Conservation (phyloP, 2,329 filamentous ascomycete genomes). For the Alternaria sp. region DNA sequence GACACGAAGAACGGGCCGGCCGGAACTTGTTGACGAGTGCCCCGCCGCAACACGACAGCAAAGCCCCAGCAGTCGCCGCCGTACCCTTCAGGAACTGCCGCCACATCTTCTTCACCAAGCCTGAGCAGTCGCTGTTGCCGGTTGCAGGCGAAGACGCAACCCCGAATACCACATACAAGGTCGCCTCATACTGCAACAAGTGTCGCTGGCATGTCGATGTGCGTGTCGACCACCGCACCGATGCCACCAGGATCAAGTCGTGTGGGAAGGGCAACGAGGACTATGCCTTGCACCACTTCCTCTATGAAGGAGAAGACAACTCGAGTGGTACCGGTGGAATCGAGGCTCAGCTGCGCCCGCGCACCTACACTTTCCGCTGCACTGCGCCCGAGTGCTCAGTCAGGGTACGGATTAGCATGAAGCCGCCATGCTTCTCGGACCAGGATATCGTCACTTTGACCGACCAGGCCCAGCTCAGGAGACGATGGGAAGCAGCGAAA, state of each 20-base stretch:
- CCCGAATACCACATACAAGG: slow-evolving; percentile 57
- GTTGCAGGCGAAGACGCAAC: slow-evolving; percentile 50
- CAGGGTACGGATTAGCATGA: slow-evolving; percentile 59
- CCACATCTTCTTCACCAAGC: slow-evolving; percentile 66
- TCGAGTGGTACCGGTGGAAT: slow-evolving; percentile 14
- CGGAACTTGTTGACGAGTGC: slow-evolving; percentile 65
- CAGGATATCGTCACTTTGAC: slow-evolving; percentile 60
- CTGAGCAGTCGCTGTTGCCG: slow-evolving; percentile 60
- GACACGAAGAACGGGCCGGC: slow-evolving; percentile 52
- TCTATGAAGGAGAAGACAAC: slow-evolving; percentile 31
- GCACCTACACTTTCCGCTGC: slow-evolving; percentile 60
- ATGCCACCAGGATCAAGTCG: slow-evolving; percentile 46
- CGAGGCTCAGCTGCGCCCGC: slow-evolving; percentile 25
- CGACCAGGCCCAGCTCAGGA: slow-evolving; percentile 59
- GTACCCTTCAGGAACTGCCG: slow-evolving; percentile 58
- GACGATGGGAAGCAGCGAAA: slow-evolving; percentile 61
- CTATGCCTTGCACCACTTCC: slow-evolving; percentile 68
- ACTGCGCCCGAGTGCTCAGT: slow-evolving; percentile 64
- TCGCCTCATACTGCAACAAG: slow-evolving; percentile 66
- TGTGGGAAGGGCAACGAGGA: slow-evolving; percentile 54
- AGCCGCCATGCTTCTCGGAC: slow-evolving; percentile 58
- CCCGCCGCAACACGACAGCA: slow-evolving; percentile 59
- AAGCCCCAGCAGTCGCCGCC: slow-evolving; percentile 38
- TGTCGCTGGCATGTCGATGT: slow-evolving; percentile 70
- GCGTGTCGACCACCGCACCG: slow-evolving; percentile 57